These are phyloP conservation scores for Dianthus caryophyllus DNA, from an alignment of 148 eudicot genomes.

Conservation along the genomic window DNA sequence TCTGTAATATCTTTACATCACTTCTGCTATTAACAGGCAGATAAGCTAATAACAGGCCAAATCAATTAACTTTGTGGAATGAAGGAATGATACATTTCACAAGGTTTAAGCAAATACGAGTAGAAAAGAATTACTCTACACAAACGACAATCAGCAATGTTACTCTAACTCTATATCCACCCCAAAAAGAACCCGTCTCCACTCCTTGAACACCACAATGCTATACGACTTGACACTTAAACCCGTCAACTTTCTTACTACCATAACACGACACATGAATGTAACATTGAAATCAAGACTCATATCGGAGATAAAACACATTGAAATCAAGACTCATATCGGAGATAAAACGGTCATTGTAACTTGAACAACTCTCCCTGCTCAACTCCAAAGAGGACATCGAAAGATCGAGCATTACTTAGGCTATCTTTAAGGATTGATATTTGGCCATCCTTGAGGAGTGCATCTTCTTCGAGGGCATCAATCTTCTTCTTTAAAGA, in stretches of 20 bases:
- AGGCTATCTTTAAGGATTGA: constrained; percentile 33
- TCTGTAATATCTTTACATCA: too few species aligned
- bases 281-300: neutral
- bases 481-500: constrained; percentile 26
- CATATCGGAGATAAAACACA: too few species aligned
- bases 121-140: neutral
- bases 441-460: constrained; percentile 33
- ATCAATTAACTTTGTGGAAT: neutral
- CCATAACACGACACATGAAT: too few species aligned
- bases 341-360: neutral
- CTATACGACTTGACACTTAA: neutral
- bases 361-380: constrained; percentile 20
- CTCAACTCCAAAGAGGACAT: constrained; percentile 20
- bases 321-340: neutral
- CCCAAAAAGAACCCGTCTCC: neutral
- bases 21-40: too few species aligned
- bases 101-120: neutral
- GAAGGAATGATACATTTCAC: neutral
- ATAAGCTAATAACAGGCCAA: too few species aligned
- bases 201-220: constrained; percentile 6
- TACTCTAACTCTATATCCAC: neutral
- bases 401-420: constrained; percentile 24
- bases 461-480: constrained; percentile 31
- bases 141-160: neutral
- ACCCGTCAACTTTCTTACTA: too few species aligned